Base-by-base conservation (phyloP, 495 filamentous ascomycete genomes). In the Annulohypoxylon maeteangense region DNA sequence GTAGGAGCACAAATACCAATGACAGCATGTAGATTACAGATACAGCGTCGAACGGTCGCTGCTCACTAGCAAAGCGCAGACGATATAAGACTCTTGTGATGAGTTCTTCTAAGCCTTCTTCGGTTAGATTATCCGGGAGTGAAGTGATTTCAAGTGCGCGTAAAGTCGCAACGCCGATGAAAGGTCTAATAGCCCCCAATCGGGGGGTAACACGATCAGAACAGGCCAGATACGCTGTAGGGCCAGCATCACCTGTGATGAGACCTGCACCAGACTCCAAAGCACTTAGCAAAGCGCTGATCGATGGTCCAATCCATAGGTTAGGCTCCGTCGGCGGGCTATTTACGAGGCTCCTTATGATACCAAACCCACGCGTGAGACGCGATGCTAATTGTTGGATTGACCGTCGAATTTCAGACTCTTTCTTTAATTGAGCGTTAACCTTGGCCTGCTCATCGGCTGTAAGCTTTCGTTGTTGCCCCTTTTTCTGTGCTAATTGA, bases 21-120 rank as follows among this genome's bases (percentile, higher is more conserved):
- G 96, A 93, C 6, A 98, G 84, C 32, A 95, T 87, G 72, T 98
- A 99, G 55, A 90, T 91, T 20, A 98, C 82, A 1, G 95, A 93
- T 4, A 94, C 88, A 2, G 86, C 84, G 75, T 98, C 96, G 66
- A 98, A 93, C 3, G 94, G 93, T 2, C 93, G 88, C 76, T 98
- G 95, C 76, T 97, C 95, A 11, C 92, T 92, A 59, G 93, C 86
- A 76, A 97, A 96, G 18, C 94, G 91, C 48, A 99, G 80, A 32
- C 94, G 90, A 78, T 98, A 98, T 12, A 99, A 83, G 7, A 98
- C 88, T 78, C 95, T 88, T 16, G 95, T 98, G 11, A 96, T 86
- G 3, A 97, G 88, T 51, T 95, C 91, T 65, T 92, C 92, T 51
- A 98, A 82, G 34, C 91, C 89, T 78, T 98, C 95, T 62, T 91